Evolutionary conservation across 495 filamentous ascomycete genomes (phyloP), one percentile per base, ranked within the genome.

Genomic region (Penicillium mononematosum): DNA sequence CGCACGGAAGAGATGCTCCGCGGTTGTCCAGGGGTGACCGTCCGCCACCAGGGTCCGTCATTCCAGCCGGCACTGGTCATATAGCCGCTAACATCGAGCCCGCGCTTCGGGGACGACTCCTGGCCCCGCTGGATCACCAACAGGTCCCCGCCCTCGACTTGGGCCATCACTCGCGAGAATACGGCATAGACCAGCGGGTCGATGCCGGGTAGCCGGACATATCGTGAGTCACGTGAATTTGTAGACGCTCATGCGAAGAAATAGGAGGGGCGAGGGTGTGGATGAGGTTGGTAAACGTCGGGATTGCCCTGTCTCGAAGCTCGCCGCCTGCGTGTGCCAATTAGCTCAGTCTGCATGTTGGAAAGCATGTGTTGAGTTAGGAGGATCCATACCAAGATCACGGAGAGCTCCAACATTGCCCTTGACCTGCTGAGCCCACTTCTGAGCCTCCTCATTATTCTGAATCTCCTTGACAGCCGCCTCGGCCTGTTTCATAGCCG

Each of bases 141-240:
- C n/a, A 99, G 83, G 68, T 98, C 94, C 22, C 94, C 94, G 54
- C 94, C 94, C 74, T 99, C 94, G 52, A 99, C 94, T 73, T 99
- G 94, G 31, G 92, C 80, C 94, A 99, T 99, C 44, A 99, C 93
- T 50, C 92, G 87, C 53, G 89, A 91, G 78, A 99, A 99, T 61
- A 94, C 91, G 32, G 81, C 81, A 72, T 96, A 92, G 66, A 98
- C 90, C 27, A 97, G 83, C 11, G 92, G 92, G 71, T 98, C 92
- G 57, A 99, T 85, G 39, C 89, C 9, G 95, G 94, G 72, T 99
- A 99, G 52, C 89, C 90, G 47, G 91, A 85, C 19, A 98, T 81
- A 68, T 97, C 92, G 76, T 98, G 95, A 19, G 95, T 96, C 55
- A 95, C 90, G 78, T 99, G 94, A 69, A 99, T 99, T 64, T 94